Evolutionary conservation across 371 early-diverging fungal genomes (phyloP), one percentile per base, ranked within the genome.

Genomic region (Lichtheimia corymbifera): DNA sequence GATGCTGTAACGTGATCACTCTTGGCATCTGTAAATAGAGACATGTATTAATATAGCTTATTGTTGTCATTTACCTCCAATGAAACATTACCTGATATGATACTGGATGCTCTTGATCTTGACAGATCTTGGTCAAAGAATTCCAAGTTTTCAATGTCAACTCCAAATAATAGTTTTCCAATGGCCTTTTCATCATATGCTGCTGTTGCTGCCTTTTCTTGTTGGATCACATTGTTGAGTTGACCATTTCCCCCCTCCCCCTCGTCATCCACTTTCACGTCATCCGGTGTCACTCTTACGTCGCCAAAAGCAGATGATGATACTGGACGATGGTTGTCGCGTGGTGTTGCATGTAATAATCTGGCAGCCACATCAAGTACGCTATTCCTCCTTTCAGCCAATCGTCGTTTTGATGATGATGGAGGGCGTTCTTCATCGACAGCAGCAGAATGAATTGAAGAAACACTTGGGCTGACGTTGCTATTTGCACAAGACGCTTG

Each of bases 101-200:
- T 64, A 44, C 64, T 61, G 1, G 62, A 66, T 24, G 64, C 62
- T 7, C 53, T 55, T 27, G 63, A 71, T 53, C 49, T 57, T 6
- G 47, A 18, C 17, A 56, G 24, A 15, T 67, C 68, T 12, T 65
- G 54, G 4, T 70, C 70, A 41, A 65, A 65, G 44, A 66, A 70
- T 12, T 59, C 65, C 53, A 67, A 66, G 49, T 65, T 59, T n/a
- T 43, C 64, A 47, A 69, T 63, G 47, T 73, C 71, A 25, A 71
- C 70, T 1, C 69, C 73, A 58, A 73, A 76, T 13, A 71, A 47
- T 18, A 70, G 41, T 18, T 66, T 68, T 14, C 70, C 76, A 18
- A 68, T 68, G 35, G 65, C 64, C 30, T 60, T 57, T 41, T 51
- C 55, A 25, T 45, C 55, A 35, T 35, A 35, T 9, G 35, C 2